Conservation (phyloP, 2,329 filamentous ascomycete species). For the Colletotrichum gloeosporioides region DNA sequence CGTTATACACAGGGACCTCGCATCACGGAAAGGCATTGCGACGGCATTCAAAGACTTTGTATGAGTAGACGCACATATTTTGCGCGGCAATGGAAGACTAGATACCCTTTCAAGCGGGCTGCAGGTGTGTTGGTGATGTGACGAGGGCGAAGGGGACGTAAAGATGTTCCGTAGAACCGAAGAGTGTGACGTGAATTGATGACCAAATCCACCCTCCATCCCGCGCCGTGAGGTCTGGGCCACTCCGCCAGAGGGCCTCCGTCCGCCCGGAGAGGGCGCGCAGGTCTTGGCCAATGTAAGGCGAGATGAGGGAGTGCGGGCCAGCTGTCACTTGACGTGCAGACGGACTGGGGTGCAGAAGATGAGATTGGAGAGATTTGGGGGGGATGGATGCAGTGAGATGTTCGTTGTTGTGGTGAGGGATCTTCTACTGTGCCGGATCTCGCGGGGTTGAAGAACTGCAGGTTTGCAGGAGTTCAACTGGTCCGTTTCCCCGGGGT, state of each 20-base stretch:
- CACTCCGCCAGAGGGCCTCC: neutral
- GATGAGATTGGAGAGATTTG: neutral
- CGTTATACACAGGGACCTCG: neutral
- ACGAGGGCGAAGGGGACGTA: neutral
- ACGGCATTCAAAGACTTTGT: conserved; percentile 14
- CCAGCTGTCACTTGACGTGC: conserved; percentile 1
- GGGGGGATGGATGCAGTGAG: neutral
- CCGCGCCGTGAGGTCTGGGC: neutral
- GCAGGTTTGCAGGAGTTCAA: neutral
- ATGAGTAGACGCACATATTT: conserved; percentile 11
- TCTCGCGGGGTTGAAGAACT: neutral
- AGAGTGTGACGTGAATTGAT: neutral
- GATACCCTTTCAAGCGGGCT: conserved; percentile 3
- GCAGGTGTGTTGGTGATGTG: neutral
- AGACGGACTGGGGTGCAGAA: neutral
- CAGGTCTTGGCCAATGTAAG: neutral
- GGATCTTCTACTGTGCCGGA: neutral
- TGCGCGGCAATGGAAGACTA: conserved; percentile 5
- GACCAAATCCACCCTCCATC: neutral
- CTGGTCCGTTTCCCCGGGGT: neutral
- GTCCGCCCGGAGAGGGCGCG: conserved; percentile 3
- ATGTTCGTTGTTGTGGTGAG: neutral
- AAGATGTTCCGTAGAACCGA: neutral
- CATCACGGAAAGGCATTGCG: conserved; percentile 8
- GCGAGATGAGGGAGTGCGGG: neutral